These are phyloP conservation scores for Podosphaera leucotricha DNA, from an alignment of 2,329 filamentous ascomycete species.

Conservation along the genomic window DNA sequence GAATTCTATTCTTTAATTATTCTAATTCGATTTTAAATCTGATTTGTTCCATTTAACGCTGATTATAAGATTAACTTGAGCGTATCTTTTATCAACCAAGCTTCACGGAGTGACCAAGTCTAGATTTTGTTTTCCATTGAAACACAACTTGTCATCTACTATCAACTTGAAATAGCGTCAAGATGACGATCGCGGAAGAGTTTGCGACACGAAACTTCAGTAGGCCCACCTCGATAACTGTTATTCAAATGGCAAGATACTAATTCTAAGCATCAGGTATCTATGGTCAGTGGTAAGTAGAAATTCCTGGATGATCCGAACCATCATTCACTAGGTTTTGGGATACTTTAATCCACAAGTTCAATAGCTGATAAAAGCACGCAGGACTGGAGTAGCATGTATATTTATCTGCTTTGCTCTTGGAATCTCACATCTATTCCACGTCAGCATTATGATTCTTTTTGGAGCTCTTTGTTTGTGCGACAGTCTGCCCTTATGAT, in stretches of 20 bases:
- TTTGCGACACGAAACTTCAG: slow-evolving; percentile 54
- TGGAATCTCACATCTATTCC: slow-evolving; percentile 44
- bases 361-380: background rate
- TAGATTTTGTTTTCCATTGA: background rate
- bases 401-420: slow-evolving; percentile 49
- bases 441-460: slow-evolving; percentile 22
- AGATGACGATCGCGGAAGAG: slow-evolving; percentile 48
- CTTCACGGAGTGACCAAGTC: background rate
- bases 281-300: slow-evolving; percentile 50
- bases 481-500: slow-evolving; percentile 12
- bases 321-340: too few species aligned
- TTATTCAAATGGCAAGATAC: slow-evolving; percentile 2
- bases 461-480: slow-evolving; percentile 29
- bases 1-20: too few species aligned
- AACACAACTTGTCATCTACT: background rate
- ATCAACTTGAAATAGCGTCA: slow-evolving; percentile 17
- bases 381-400: slow-evolving; percentile 43
- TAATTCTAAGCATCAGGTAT: slow-evolving; percentile 28
- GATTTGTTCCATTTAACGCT: background rate
- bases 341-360: too few species aligned
- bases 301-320: background rate
- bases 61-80: background rate
- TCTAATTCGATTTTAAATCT: background rate
- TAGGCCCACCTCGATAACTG: slow-evolving; percentile 20
- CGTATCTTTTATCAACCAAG: background rate